Evolutionary conservation across 2,329 filamentous ascomycete species (phyloP), one percentile per base, ranked within the genome.

Genomic region (Talaromyces atroroseus): DNA sequence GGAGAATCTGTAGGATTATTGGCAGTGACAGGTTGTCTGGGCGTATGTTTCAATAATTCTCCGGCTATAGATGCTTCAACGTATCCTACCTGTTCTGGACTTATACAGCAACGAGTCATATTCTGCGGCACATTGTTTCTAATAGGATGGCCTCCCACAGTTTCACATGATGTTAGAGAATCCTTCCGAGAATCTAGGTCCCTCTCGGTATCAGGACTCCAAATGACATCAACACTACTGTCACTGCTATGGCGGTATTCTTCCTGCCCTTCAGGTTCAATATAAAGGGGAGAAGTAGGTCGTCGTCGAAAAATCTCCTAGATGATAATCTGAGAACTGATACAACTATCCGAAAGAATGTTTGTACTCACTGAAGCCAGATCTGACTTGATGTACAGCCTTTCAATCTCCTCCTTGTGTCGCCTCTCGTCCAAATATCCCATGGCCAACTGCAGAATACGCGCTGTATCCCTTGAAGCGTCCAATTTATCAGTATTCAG

Each of bases 381-480:
- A 10, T 61, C 32, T 7, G 49, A 49, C 14, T 62, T 62, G 3
- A 52, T 54, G 42, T 65, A 59, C 6, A 68, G 44, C 20, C 44
- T 59, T 18, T 67, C 65, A 20, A 63, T 26, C 8, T 40, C 47
- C 52, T 69, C 64, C 6, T 62, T 55, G 14, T 52, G 34, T n/a
- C 60, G 56, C 36, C 58, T 65, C 12, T 59, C 50, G 46, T 67
- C 65, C 36, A 49, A 21, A 24, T 60, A 63, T 24, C 70, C 60
- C 2, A 71, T 12, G 16, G 40, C 63, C 2, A 68, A 61, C 38
- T 75, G 66, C 23, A 71, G 55, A 24, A 67, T 48, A 12, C 52
- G 10, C 5, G 68, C 52, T 2, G 63, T 57, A 6, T 64, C 59
- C 20, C 52, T 64, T 3, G 62, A 59, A 49, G 66, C 68, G 5